These are phyloP conservation scores for Aspergillus spinulosporus DNA, from an alignment of 2,329 filamentous ascomycete species.

Conservation along the genomic window DNA sequence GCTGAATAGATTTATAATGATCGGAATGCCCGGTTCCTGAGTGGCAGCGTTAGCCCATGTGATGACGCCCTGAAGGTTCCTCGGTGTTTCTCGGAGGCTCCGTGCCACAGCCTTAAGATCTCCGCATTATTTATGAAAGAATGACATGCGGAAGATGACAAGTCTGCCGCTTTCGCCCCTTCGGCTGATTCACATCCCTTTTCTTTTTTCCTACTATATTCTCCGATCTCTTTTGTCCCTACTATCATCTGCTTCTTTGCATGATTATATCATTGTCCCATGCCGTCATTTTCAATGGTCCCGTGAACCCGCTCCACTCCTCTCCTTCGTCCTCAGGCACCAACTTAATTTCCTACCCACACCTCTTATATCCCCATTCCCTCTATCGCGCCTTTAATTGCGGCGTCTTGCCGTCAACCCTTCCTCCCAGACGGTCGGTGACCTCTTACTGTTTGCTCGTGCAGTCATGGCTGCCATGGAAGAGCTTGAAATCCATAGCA, in stretches of 20 bases:
- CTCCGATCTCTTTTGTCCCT: background rate
- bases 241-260: background rate
- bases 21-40: conserved; percentile 6
- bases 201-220: background rate
- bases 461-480: conserved; percentile 84
- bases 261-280: background rate
- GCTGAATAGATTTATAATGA: too few species aligned
- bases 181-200: background rate
- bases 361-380: background rate
- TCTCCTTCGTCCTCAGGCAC: background rate
- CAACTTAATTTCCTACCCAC: background rate
- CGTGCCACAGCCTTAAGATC: background rate
- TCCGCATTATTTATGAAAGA: conserved; percentile 8
- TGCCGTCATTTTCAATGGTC: background rate
- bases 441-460: conserved; percentile 4
- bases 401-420: background rate
- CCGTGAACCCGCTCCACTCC: conserved; percentile 1
- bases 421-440: background rate
- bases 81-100: conserved; percentile 16
- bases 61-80: conserved; percentile 7
- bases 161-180: background rate
- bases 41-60: conserved; percentile 5
- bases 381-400: background rate
- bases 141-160: conserved; percentile 11
- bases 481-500: conserved; percentile 95